Conservation (phyloP, 768 basidiomycete species). For the Aureoboletus auriporus region DNA sequence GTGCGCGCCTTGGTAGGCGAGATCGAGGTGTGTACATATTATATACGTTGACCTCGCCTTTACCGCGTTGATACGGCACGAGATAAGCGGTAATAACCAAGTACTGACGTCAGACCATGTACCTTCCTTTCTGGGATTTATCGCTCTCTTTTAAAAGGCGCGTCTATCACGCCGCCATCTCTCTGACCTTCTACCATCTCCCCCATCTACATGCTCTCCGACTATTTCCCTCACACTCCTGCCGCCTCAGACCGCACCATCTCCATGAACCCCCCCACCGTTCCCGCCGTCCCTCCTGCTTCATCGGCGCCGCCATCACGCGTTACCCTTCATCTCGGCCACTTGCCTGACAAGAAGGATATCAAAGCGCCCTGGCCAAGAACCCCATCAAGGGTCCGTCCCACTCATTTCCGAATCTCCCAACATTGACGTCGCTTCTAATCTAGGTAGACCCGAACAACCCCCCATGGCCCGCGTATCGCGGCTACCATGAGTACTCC, state of each 20-base stretch:
- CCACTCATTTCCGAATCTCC: constrained; percentile 5
- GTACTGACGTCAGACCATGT: constrained; percentile 23
- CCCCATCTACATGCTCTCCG: constrained; percentile 7
- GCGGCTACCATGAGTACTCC: constrained; percentile 78
- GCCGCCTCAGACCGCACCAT: constrained; percentile 19
- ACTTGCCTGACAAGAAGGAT: constrained; percentile 68
- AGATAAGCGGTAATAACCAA: too few species aligned
- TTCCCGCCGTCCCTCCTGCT: constrained; percentile 9
- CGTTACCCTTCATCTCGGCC: constrained; percentile 69
- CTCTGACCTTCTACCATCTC: not conserved
- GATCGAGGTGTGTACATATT: too few species aligned
- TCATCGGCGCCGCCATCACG: constrained; percentile 42
- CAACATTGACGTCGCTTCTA: not conserved
- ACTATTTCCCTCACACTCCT: constrained; percentile 29
- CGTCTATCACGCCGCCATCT: not conserved
- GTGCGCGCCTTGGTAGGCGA: too few species aligned
- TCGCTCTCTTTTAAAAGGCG: constrained; percentile 10
- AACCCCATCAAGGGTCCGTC: constrained; percentile 62
- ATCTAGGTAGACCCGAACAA: constrained; percentile 74
- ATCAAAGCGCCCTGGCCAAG: constrained; percentile 72
- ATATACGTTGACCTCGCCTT: too few species aligned
- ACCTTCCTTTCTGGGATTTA: constrained; percentile 28
- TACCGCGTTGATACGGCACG: too few species aligned
- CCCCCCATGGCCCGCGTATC: constrained; percentile 78
- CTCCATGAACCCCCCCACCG: not conserved